A percentile compares a stretch with the other conserved stretches of the same genome.
Evolutionary conservation across 805 yeast genomes (phyloP).

Genomic region (Saccharomycopsis oosterbeekiorum): DNA sequence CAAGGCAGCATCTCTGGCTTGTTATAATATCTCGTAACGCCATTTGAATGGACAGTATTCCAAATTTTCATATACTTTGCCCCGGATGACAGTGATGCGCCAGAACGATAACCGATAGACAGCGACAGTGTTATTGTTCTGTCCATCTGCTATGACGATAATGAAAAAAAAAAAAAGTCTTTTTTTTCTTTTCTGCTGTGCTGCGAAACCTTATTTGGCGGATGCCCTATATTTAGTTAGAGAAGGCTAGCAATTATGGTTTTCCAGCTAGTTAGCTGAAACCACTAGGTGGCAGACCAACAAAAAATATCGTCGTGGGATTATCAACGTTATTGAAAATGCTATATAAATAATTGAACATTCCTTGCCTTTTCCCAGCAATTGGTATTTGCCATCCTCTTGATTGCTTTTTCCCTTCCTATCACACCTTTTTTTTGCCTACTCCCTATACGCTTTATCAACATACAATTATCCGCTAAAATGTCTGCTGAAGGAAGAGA

Average conservation of each 20-base stretch:
- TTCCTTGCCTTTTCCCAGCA: background rate
- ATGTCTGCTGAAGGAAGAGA: conserved; percentile 21
- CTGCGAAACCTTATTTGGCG: background rate
- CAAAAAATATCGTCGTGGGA: background rate
- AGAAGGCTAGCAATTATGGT: background rate
- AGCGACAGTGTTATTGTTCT: too few species aligned
- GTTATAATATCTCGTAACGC: too few species aligned
- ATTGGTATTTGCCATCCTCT: background rate
- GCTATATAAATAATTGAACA: background rate
- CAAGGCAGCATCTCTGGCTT: too few species aligned
- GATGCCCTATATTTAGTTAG: background rate
- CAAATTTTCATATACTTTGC: too few species aligned
- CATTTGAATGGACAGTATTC: too few species aligned
- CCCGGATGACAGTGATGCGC: too few species aligned
- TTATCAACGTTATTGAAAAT: background rate
- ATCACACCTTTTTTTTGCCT: background rate
- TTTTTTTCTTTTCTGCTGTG: background rate
- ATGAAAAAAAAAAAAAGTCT: background rate
- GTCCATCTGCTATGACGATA: too few species aligned
- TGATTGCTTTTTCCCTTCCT: background rate
- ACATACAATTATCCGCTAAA: background rate
- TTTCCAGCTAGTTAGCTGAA: too few species aligned
- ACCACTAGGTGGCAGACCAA: too few species aligned
- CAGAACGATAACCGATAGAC: too few species aligned
- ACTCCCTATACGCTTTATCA: background rate